Conservation (phyloP, 176 grass and related monocot genomes). For the Carex littledalei region DNA sequence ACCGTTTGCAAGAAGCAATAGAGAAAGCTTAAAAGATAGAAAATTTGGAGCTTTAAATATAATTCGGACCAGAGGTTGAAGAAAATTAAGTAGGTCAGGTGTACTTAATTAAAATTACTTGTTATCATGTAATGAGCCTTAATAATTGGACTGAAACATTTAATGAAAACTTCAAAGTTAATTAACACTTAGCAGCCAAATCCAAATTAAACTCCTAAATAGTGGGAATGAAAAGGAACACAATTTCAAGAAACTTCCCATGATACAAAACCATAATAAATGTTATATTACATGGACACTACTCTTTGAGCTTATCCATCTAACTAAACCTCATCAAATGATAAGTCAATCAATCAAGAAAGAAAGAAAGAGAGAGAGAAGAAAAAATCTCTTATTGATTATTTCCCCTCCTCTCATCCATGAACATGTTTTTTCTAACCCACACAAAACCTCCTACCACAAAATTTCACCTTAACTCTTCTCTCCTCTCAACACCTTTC, state of each 20-base stretch:
- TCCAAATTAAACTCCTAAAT: background rate
- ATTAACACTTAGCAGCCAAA: background rate
- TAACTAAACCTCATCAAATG: background rate
- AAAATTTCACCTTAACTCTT: conserved; percentile 8
- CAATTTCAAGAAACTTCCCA: background rate
- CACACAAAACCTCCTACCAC: conserved; percentile 14
- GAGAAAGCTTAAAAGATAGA: background rate
- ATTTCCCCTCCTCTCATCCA: background rate
- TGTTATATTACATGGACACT: background rate
- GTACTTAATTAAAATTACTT: too few relatives aligned
- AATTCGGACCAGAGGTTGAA: background rate
- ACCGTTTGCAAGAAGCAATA: background rate
- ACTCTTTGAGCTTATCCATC: background rate
- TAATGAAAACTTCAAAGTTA: background rate
- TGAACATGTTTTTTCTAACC: conserved; percentile 3
- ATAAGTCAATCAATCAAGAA: background rate
- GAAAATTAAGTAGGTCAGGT: too few relatives aligned
- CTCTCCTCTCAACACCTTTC: conserved; percentile 4
- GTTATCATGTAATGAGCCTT: too few relatives aligned
- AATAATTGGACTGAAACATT: too few relatives aligned
- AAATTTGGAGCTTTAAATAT: background rate
- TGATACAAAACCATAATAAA: background rate
- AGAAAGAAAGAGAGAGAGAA: background rate
- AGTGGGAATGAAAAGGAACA: background rate
- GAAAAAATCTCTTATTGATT: background rate